Base-by-base conservation (phyloP, 208 protist species). In the Leptomonas seymouri region DNA sequence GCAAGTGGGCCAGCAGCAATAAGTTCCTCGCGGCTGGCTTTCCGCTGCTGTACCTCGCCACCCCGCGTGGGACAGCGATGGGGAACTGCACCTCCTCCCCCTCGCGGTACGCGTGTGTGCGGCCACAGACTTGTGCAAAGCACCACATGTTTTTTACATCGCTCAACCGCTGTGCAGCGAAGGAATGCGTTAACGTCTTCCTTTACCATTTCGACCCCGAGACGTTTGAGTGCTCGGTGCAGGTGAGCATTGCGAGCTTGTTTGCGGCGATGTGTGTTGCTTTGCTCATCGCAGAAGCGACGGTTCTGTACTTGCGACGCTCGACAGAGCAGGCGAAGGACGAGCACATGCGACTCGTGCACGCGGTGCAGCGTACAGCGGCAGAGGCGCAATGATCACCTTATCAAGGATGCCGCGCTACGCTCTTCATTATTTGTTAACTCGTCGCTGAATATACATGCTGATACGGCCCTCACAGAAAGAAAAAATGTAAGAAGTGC, bases 151-250 rank as follows among this genome's bases (percentile, higher is more conserved):
- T 75, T 39, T 86, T 82, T 42, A 48, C 54, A 16, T 80, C 81
- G 15, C 36, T 94, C 3, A 91, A 94, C 23, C 71, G 46, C 11
- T 91, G 89, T 30, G 84, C 64, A 9, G 63, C 46, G 0, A 64
- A 74, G 49, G 39, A 74, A 5, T 91, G 86, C 50, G 49, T 51
- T 0, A 44, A 28, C 21, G 27, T 84, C 7, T 65, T 91, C 16
- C 27, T 68, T 1, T 85, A 86, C 67, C 27, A 36, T 41, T 90
- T 86, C 62, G 27, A 89, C 41, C n/a, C 54, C 15, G 58, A 80
- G 20, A 85, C 71, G 21, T 64, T 91, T 50, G 28, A 50, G 16
- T 94, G 86, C 77, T 51, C 65, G 2, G 54, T 64, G 48, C 82
- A 63, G 25, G 21, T 58, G 14, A 50, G 55, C 1, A 14, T 81